Base-by-base conservation (phyloP, 1,284 basidiomycete genomes). In the Leccinum subrobustum region DNA sequence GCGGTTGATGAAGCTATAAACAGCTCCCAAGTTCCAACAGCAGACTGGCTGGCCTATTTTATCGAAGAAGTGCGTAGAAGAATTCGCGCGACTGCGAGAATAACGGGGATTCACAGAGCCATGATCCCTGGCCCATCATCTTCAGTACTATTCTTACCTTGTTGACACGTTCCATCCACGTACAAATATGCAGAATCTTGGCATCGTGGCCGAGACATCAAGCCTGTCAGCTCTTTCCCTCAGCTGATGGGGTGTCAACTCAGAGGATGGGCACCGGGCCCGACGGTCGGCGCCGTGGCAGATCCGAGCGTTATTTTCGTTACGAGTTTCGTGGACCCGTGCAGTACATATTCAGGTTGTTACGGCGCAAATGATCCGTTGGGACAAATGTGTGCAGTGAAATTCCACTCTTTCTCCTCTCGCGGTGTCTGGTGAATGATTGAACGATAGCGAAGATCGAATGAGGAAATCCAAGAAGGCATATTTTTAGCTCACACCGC, bases 401-500 rank as follows among this genome's bases (percentile, higher is more conserved):
- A 54, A 56, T 20, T 20, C 68, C 68, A 48, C 68, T 57, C 60
- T 70, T 68, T 60, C 59, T 52, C 52, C 44, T 23, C 44, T 47
- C 44, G 51, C 56, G 58, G 57, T 61, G 58, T 51, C 60, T 51
- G 54, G 56, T 29, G 47, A 8, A 50, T 25, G 69, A 60, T 27
- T 51, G 48, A 51, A 51, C 25, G 25, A 56, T 59, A 52, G 53
- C 42, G 29, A 25, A 23, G 9, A 37, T 61, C 55, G 18, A 47
- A 70, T 60, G 54, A 44, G 60, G 57, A 47, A 73, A 61, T 54
- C 58, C 66, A 68, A 70, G 66, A 63, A 52, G 18, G 37, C 63
- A 68, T 61, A 47, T 20, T 68, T 70, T 59, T 73, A 66, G 57
- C 44, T n/a, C 55, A 60, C 71, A 72, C 70, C 25, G 71, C 70